Base-by-base conservation (phyloP, 768 basidiomycete genomes). In the Tricholoma terreum region DNA sequence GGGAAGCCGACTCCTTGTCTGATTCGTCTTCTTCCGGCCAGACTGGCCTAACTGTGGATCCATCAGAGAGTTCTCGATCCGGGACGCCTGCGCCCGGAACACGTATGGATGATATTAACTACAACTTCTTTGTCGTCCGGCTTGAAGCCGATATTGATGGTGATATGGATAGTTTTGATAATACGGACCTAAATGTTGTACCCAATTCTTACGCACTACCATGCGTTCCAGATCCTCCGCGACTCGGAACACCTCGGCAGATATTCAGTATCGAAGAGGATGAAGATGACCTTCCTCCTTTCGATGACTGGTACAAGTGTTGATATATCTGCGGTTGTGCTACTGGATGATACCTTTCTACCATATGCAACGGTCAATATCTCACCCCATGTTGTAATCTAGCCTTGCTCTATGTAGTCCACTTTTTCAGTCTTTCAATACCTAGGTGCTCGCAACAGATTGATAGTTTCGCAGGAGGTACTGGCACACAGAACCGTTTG, bases 261-360 rank as follows among this genome's bases (percentile, higher is more conserved):
- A 67, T 59, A 55, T 67, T 64, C 40, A 59, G 53, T 61, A 71
- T 61, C 22, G 73, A 72, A 24, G 73, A 71, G 34, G 72, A 74
- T 40, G 75, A 76, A 46, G 75, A 75, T 30, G 74, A 71, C 9
- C 73, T 75, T 42, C 76, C 77, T 57, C 70, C 73, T 11, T 68
- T 76, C 35, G 76, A 78, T 58, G 73, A 73, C 35, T 78, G 77
- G 76, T 77, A 74, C 61, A 60, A 62, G 50, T n/a, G 17, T 17
- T 46, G 30, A 17, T 30, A 22, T 21, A 8, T 46, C 40, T 33
- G 34, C 21, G 3, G 9, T 48, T 24, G n/a, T 10, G 17, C 21
- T 36, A 2, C 35, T 22, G 7, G 24, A 27, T 27, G 24, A 2
- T 27, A 6, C 24, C 14, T 52, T 34, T n/a, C 11, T 34, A 34